Evolutionary conservation across 2,329 filamentous ascomycete species (phyloP), one percentile per base, ranked within the genome.

Genomic region (Acarospora socialis): DNA sequence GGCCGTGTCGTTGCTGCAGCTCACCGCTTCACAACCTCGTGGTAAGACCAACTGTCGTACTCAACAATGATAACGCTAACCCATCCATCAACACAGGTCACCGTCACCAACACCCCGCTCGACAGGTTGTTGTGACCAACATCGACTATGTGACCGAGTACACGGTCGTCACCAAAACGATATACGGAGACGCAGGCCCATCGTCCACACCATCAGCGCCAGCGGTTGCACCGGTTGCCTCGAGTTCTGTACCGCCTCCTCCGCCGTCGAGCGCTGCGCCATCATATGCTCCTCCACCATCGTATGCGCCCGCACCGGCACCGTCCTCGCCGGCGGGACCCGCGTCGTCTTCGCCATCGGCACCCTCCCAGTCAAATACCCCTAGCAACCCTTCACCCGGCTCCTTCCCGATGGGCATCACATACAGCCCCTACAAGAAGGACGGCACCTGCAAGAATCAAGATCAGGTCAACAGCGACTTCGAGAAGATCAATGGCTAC

Each of bases 401-500:
- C 14, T 32, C 28, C 28, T 6, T 32, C 26, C 14, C 14, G 28
- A 22, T 22, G 8, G 70, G 70, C 28, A 63, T 76, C 32, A 59
- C 62, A 5, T 77, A 75, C 52, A 64, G 66, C 18, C 68, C 70
- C 9, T 76, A 73, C 53, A 63, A 60, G 32, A 50, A 45, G 26
- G 62, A 68, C 37, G 61, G 68, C 18, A 55, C 55, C 34, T 92
- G 82, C 66, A 90, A 87, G 53, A 60, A 66, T 4, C 58, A 65
- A 32, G 55, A 60, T 1, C 60, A 81, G 43, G 65, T 92, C 31
- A 60, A 68, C 37, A 49, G 56, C 13, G 82, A 92, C 46, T 70
- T 90, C 43, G 56, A 58, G 10, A 56, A 55, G 31, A 60, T 72
- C 17, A 50, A 55, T 14, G 52, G 56, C 9, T 84, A 78, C 54